Conservation (phyloP, 2,329 filamentous ascomycete species). For the Cephalotrichum gorgonifer region DNA sequence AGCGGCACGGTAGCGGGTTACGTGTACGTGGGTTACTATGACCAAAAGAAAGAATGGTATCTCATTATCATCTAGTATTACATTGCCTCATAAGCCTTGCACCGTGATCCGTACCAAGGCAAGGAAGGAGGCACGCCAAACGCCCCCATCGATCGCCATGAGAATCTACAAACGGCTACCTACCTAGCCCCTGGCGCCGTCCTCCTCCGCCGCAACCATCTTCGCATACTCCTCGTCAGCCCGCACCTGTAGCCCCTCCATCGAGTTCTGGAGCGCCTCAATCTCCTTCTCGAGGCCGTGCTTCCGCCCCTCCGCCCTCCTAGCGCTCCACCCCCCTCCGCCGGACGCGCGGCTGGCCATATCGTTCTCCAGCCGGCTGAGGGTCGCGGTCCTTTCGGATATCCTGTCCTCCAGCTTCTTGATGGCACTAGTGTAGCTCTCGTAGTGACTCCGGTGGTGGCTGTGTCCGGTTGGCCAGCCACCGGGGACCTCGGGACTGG, state of each 20-base stretch:
- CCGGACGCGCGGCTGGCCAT: background rate
- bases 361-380: background rate
- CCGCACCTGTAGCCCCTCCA: slow-evolving; percentile 28
- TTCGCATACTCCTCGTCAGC: slow-evolving; percentile 37
- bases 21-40: no score
- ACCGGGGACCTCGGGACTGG: slow-evolving; percentile 11
- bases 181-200: background rate
- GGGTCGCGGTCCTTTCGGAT: background rate
- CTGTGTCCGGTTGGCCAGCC: slow-evolving; percentile 19
- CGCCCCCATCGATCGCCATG: no score
- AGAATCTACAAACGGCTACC: background rate
- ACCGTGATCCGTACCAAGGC: background rate
- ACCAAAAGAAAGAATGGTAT: background rate
- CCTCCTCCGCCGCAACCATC: slow-evolving; percentile 19
- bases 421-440: slow-evolving; percentile 12
- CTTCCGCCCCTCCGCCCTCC: slow-evolving; percentile 1
- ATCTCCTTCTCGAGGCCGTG: slow-evolving; percentile 21
- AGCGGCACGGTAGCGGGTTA: no score
- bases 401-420: slow-evolving; percentile 1
- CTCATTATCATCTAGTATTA: background rate
- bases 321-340: background rate
- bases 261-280: slow-evolving; percentile 23
- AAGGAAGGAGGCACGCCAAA: no score
- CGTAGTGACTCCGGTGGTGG: slow-evolving; percentile 14
- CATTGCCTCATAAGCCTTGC: background rate